phyloP scores from a whole-genome alignment of 441 rosid genomes.

The Cnidoscolus chayamansa region DNA sequence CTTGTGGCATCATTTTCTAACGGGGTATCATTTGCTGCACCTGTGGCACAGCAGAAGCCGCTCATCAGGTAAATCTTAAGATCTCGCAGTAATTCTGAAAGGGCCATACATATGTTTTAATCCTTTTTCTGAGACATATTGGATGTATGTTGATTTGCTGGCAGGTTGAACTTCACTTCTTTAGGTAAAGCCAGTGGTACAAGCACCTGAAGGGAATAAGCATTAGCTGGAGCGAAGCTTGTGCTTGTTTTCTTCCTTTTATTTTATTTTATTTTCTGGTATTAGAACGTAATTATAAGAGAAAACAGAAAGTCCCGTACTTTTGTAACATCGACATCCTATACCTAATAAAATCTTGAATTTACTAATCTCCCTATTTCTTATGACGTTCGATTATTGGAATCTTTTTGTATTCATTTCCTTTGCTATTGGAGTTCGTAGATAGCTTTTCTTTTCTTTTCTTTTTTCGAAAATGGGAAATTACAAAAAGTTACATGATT shows the following conservation, averaged over 20 bases:
- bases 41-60: constrained; percentile 56
- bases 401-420: neutral
- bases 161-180: constrained; percentile 81
- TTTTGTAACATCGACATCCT: neutral
- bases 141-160: neutral
- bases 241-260: neutral
- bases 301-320: neutral
- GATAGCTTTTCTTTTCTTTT: no score
- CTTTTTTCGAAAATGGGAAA: no score
- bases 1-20: constrained; percentile 37
- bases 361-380: neutral
- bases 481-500: no score
- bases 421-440: no score
- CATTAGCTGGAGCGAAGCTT: constrained; percentile 10
- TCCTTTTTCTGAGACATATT: neutral
- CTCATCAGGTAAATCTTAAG: constrained; percentile 53
- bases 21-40: constrained; percentile 35
- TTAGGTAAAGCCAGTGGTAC: constrained; percentile 61
- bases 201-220: constrained; percentile 26
- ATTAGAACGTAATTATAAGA: neutral
- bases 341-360: constrained; percentile 11
- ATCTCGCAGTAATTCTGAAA: neutral
- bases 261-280: no score
- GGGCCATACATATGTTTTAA: no score
- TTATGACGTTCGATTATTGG: no score